A percentile compares a stretch with the other conserved stretches of the same genome.
These are phyloP conservation scores for Globisporangium parvum DNA, from an alignment of 352 stramenopile genomes.

Conservation along the genomic window DNA sequence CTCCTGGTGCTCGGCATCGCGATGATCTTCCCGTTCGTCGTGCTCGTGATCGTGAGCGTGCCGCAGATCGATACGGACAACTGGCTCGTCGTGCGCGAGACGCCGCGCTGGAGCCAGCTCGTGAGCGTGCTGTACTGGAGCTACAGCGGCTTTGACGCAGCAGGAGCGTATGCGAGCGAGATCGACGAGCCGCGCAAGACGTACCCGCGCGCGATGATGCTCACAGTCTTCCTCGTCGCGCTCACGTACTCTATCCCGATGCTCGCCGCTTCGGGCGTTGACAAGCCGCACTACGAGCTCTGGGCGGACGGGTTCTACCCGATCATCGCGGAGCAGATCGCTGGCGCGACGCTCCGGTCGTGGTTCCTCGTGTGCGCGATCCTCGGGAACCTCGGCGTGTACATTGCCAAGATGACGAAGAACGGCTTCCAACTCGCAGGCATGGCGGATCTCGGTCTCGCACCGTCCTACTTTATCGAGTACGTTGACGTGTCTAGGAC, in stretches of 20 bases:
- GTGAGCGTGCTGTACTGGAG: conserved; percentile 79
- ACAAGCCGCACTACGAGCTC: conserved; percentile 65
- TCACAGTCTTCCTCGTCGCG: conserved; percentile 67
- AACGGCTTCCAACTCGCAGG: conserved; percentile 74
- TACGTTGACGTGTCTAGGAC: conserved; percentile 17
- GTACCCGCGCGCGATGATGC: conserved; percentile 71
- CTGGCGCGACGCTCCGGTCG: conserved; percentile 57
- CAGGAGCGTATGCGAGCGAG: conserved; percentile 62
- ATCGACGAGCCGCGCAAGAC: conserved; percentile 61
- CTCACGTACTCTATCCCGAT: conserved; percentile 73
- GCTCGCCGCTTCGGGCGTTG: conserved; percentile 51
- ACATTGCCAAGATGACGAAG: conserved; percentile 79
- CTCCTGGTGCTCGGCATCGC: conserved; percentile 53
- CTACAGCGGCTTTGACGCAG: conserved; percentile 72
- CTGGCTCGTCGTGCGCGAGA: conserved; percentile 54
- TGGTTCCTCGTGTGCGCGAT: conserved; percentile 76
- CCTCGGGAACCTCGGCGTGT: conserved; percentile 72
- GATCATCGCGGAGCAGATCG: conserved; percentile 56
- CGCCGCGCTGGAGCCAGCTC: conserved; percentile 53
- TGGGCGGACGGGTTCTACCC: conserved; percentile 77
- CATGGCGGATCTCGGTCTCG: conserved; percentile 73
- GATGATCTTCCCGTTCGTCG: conserved; percentile 60
- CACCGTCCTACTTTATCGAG: conserved; percentile 42
- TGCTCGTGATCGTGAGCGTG: conserved; percentile 38
- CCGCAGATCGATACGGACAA: conserved; percentile 56